Base-by-base conservation (phyloP, 768 basidiomycete genomes). In the Rhodotorula paludigena region DNA sequence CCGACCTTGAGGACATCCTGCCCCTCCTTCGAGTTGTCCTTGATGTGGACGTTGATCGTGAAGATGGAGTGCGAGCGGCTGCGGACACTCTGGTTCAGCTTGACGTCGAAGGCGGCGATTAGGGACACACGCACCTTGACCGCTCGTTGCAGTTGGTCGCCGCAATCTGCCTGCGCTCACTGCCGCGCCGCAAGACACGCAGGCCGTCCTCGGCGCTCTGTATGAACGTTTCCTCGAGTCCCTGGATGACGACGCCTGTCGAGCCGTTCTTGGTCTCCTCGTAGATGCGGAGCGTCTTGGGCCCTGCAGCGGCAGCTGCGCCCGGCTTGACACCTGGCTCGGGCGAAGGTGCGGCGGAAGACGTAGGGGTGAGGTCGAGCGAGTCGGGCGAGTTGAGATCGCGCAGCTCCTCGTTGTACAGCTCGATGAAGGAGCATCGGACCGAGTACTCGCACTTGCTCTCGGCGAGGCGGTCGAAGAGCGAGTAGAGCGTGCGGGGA, bases 81-180 rank as follows among this genome's bases (percentile, higher is more conserved):
- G 66, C 1, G 15, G 10, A 44, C 28, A 3, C n/a, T 5, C 7
- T 0, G 45, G 12, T 20, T 35, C 16, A 42, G 56, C 18, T 1
- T 23, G 28, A 11, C 7, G 14, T 52, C 53, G n/a, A 57, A 39
- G 32, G 42, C 5, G 7, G 14, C 39, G 49, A 33, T 1, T 20
- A 33, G 42, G 57, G 30, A 3, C 18, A 30, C 32, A 61, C 73
- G 57, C 52, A 77, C 77, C 75, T 90, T 9, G 91, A 94, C 73
- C 92, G 89, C 76, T 97, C 92, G 77, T 99, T 99, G 83, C 98
- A 94, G 77, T 92, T 93, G 30, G 96, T 98, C 15, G 90, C 86
- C 0, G 93, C 96, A 52, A 90, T 90, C 79, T 98, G 92, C 60
- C 96, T 82, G 44, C 92, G 84, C 66, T 90, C 84, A 66, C 89